These are phyloP conservation scores for Cladophialophora exuberans DNA, from an alignment of 2,329 filamentous ascomycete species.

Conservation along the genomic window DNA sequence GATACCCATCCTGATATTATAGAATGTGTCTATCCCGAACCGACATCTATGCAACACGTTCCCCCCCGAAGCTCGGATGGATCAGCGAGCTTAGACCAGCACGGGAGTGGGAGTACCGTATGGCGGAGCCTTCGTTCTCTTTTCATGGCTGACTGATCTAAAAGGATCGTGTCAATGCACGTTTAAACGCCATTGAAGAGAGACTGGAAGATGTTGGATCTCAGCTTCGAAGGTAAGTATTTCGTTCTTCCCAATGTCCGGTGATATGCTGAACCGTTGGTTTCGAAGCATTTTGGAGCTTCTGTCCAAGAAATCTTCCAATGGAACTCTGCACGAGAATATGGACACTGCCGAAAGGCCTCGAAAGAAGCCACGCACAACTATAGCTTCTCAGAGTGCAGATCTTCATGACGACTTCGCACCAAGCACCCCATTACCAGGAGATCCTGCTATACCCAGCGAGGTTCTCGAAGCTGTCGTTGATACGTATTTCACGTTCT, in stretches of 20 bases:
- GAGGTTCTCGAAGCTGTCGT: slow-evolving; percentile 11
- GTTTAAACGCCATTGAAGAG: not conserved
- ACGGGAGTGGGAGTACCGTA: not conserved
- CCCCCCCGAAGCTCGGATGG: not conserved
- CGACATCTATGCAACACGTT: not conserved
- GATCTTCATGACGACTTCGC: not conserved
- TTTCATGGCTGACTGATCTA: not conserved
- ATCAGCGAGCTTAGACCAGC: not conserved
- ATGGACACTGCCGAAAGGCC: not conserved
- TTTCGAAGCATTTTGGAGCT: not conserved
- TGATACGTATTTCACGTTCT: slow-evolving; percentile 40
- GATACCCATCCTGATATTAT: not conserved
- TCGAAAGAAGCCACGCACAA: not conserved
- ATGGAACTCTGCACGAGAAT: not conserved
- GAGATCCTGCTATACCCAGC: not conserved
- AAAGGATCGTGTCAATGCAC: not conserved
- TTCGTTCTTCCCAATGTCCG: not conserved
- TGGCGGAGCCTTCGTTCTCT: not conserved
- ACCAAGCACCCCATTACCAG: not conserved
- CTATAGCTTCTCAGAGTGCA: not conserved
- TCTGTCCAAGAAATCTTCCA: not conserved
- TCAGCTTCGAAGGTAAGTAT: not conserved
- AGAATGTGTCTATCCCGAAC: not conserved
- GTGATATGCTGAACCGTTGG: not conserved
- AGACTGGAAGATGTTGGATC: not conserved